These are phyloP conservation scores for Jacaranda mimosifolia DNA, from an alignment of 257 asterid species.

Conservation along the genomic window DNA sequence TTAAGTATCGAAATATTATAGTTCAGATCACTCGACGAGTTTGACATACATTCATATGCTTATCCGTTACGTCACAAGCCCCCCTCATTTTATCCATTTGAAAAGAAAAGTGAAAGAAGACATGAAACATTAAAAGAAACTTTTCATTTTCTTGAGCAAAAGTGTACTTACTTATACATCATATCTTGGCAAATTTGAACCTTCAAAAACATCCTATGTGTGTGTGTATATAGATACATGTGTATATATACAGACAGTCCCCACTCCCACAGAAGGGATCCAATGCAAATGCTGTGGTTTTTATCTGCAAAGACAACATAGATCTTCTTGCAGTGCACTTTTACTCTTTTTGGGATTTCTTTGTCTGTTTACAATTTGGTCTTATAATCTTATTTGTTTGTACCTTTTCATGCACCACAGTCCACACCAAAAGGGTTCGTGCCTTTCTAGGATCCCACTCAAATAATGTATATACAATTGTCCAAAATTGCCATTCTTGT, in stretches of 20 bases:
- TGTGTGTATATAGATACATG: not conserved
- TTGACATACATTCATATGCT: too few relatives aligned
- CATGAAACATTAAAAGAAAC: too few relatives aligned
- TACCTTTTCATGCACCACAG: conserved; percentile 53
- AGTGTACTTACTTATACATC: not conserved
- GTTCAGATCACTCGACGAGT: too few relatives aligned
- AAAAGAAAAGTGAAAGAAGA: too few relatives aligned
- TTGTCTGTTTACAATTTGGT: conserved; percentile 43
- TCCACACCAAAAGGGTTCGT: conserved; percentile 48
- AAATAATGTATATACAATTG: not conserved
- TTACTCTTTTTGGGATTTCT: conserved; percentile 48
- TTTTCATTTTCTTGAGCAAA: too few relatives aligned
- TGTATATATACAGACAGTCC: not conserved
- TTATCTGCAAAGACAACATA: conserved; percentile 32
- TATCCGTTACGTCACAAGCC: too few relatives aligned
- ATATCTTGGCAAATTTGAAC: not conserved
- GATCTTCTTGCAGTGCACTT: conserved; percentile 25
- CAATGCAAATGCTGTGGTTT: conserved; percentile 37
- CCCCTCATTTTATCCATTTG: too few relatives aligned
- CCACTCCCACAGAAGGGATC: conserved; percentile 25
- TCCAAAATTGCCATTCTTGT: conserved; percentile 39
- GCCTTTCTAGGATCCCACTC: conserved; percentile 56
- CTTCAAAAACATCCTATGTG: not conserved
- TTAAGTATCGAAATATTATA: too few relatives aligned
- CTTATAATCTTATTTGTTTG: conserved; percentile 8